These are phyloP conservation scores for Priceomyces medius DNA, from an alignment of 805 yeast species.

Conservation along the genomic window DNA sequence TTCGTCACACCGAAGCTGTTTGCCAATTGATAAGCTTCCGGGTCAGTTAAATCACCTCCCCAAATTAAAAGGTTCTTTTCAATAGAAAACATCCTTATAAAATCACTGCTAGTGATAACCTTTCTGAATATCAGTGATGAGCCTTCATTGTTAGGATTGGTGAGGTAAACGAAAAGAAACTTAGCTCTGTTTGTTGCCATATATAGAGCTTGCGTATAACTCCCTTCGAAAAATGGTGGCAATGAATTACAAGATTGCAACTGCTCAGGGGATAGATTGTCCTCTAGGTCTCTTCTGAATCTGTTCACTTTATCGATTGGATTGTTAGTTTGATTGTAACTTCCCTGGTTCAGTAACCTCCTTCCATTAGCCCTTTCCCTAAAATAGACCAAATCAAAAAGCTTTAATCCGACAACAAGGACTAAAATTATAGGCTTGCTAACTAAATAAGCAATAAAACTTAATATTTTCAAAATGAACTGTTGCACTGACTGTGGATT, in stretches of 20 bases:
- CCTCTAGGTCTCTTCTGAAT: slow-evolving; percentile 54
- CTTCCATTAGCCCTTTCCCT: slow-evolving; percentile 16
- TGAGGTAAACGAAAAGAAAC: slow-evolving; percentile 71
- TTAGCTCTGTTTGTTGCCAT: slow-evolving; percentile 66
- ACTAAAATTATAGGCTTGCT: slow-evolving; percentile 26
- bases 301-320: slow-evolving; percentile 54
- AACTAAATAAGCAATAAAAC: slow-evolving; percentile 13
- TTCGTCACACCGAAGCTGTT: slow-evolving; percentile 67
- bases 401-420: slow-evolving; percentile 20
- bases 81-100: slow-evolving; percentile 42
- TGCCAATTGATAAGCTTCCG: slow-evolving; percentile 83
- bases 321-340: slow-evolving; percentile 28
- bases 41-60: slow-evolving; percentile 83
- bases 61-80: slow-evolving; percentile 60
- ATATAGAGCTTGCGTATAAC: slow-evolving; percentile 77
- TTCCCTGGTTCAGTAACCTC: slow-evolving; percentile 3
- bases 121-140: slow-evolving; percentile 50
- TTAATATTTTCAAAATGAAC: slow-evolving; percentile 3
- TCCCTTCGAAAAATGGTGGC: slow-evolving; percentile 62
- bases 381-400: slow-evolving; percentile 25
- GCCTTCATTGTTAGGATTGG: slow-evolving; percentile 70
- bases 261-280: slow-evolving; percentile 30
- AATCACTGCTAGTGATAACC: slow-evolving; percentile 51
- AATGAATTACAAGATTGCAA: slow-evolving; percentile 13
- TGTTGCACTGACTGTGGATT: slow-evolving; percentile 18